Conservation (phyloP, 2,329 filamentous ascomycete species). For the Falciphora oryzae region DNA sequence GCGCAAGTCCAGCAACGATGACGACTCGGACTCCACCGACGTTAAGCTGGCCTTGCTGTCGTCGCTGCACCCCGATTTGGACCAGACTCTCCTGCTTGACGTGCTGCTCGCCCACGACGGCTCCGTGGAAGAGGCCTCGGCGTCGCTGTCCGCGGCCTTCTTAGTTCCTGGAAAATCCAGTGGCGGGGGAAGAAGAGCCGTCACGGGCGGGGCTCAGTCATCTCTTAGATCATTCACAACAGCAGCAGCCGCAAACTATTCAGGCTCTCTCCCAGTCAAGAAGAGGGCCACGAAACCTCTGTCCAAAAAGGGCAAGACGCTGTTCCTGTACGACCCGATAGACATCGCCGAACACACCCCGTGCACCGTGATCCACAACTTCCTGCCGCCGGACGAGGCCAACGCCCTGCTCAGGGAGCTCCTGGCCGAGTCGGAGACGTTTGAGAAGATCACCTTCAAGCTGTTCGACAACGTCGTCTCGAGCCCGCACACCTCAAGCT, state of each 20-base stretch:
- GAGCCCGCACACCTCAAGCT: constrained; percentile 76
- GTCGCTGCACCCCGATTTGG: constrained; percentile 63
- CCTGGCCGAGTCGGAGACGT: constrained; percentile 64
- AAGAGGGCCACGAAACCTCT: constrained; percentile 44
- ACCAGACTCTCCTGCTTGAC: constrained; percentile 68
- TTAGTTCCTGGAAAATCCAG: not conserved
- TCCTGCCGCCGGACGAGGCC: constrained; percentile 66
- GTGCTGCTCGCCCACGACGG: constrained; percentile 73
- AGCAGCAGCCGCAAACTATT: constrained; percentile 14
- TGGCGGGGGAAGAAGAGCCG: not conserved
- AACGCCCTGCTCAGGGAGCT: constrained; percentile 71
- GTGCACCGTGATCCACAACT: constrained; percentile 89
- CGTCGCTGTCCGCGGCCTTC: constrained; percentile 36
- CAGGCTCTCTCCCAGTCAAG: not conserved
- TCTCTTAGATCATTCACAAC: constrained; percentile 50
- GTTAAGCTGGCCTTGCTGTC: constrained; percentile 79
- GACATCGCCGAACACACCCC: constrained; percentile 81
- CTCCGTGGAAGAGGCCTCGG: constrained; percentile 60
- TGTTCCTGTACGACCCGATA: constrained; percentile 75
- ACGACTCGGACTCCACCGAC: constrained; percentile 75
- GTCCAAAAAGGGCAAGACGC: constrained; percentile 71
- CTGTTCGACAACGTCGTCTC: constrained; percentile 82
- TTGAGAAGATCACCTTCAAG: constrained; percentile 67
- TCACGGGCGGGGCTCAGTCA: constrained; percentile 47
- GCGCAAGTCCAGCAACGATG: constrained; percentile 35